Conservation (phyloP, 2,329 filamentous ascomycete species). For the Laburnicola sp. region DNA sequence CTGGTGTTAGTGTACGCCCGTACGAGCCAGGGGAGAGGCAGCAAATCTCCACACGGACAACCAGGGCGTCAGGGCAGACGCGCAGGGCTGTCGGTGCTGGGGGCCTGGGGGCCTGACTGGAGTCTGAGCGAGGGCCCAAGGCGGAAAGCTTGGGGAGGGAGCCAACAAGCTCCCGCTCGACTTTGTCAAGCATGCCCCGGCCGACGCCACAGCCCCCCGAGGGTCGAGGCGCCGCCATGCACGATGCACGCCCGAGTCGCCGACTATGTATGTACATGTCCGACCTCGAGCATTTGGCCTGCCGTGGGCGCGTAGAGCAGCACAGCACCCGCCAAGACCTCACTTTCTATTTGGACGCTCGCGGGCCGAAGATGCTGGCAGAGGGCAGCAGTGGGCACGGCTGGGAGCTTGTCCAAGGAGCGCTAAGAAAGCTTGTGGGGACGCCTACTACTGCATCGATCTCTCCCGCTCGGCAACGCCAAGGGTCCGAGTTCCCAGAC, state of each 20-base stretch:
- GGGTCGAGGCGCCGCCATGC: no score
- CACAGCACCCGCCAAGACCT: no score
- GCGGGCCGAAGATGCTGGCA: constrained; percentile 31
- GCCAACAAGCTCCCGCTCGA: constrained; percentile 36
- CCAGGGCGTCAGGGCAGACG: constrained; percentile 21
- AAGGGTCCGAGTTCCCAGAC: constrained; percentile 1
- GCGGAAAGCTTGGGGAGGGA: constrained; percentile 35
- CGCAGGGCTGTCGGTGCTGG: constrained; percentile 29
- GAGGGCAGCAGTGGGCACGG: constrained; percentile 7
- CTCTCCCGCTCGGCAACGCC: not conserved
- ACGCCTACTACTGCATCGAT: constrained; percentile 11
- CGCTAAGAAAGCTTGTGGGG: constrained; percentile 11
- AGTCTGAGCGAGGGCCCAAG: constrained; percentile 18
- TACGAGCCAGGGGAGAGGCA: no score
- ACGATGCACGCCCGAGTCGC: no score
- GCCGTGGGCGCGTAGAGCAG: no score
- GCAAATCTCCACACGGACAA: constrained; percentile 43
- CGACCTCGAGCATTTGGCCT: no score
- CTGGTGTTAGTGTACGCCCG: no score
- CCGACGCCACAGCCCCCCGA: no score
- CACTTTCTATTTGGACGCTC: no score
- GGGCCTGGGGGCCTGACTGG: constrained; percentile 36
- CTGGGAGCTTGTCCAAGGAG: constrained; percentile 7
- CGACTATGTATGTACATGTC: no score
- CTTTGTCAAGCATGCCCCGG: no score